Evolutionary conservation across 169 alveolate species (phyloP), one percentile per base, ranked within the genome.

Genomic region (Plasmodium inui): DNA sequence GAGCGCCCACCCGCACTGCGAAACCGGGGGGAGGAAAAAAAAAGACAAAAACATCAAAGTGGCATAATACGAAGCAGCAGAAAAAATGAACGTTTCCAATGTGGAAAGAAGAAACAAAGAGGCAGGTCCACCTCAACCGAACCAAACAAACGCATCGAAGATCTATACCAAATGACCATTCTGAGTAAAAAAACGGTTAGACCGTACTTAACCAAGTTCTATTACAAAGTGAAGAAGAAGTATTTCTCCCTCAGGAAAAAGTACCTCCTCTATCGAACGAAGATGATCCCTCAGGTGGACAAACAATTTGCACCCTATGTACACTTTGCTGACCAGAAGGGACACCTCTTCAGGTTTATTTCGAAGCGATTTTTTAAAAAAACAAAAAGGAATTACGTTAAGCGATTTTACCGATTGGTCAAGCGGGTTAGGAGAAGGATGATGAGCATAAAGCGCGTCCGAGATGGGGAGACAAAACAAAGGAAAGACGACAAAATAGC

Each of bases 171-270:
- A 30, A 71, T 91, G 57, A 57, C 71, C 39, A 53, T 17, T 10
- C 41, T 91, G 39, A 91, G 55, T 19, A 80, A 91, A 39, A 82
- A 91, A 81, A 91, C 50, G 9, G 79, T 91, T 34, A 91, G 72
- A 82, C 95, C 95, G 6, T 91, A 82, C 55, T 71, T 91, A 32
- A 91, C 74, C 12, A 91, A 81, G 44, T 82, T 91, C 37, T 82
- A 91, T 39, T 91, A 91, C 57, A 91, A 91, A 91, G 78, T 91
- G 19, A 81, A 83, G 67, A 91, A 82, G 57, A 91, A 91, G 76
- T 91, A 82, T 28, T 91, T 82, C 57, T 30, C 95, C 26, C 67
- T 89, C 28, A 41, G 67, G 57, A 91, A 91, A 82, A 79, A 22
- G 30, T 89, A 89, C 70, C 67, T 89, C n/a, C n/a, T 9, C 32